phyloP scores from a whole-genome alignment of 176 grass and related monocot genomes.

The Musa beccarii region DNA sequence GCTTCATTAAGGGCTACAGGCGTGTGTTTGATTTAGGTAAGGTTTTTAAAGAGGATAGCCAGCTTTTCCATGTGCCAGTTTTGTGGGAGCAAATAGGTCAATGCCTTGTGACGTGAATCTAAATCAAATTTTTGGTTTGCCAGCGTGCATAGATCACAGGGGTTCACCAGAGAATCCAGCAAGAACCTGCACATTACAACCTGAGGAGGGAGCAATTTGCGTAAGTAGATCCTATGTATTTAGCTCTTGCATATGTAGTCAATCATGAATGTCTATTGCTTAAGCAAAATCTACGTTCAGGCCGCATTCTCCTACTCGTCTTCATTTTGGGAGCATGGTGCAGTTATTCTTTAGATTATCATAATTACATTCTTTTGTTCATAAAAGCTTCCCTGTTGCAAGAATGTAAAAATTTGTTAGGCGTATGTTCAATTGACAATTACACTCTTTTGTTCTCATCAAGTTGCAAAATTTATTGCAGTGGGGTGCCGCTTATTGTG shows the following conservation, averaged over 20 bases:
- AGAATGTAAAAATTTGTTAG: neutral
- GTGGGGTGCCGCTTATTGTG: constrained; percentile 41
- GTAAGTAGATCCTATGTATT: neutral
- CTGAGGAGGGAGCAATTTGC: constrained; percentile 1
- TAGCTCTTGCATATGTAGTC: too few relatives aligned
- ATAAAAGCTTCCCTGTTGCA: neutral
- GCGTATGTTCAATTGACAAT: neutral
- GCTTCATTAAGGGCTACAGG: constrained; percentile 74
- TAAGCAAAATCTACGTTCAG: too few relatives aligned
- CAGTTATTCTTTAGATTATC: neutral
- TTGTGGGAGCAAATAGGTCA: too few relatives aligned
- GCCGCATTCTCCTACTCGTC: too few relatives aligned
- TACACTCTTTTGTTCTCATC: neutral
- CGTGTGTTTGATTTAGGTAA: constrained; percentile 83
- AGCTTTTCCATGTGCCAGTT: neutral
- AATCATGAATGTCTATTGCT: too few relatives aligned
- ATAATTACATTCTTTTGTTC: neutral
- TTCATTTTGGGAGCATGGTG: neutral
- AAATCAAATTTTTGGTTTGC: neutral
- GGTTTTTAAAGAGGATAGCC: neutral
- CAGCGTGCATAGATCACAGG: constrained; percentile 16
- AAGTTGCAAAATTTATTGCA: neutral
- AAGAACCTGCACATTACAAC: neutral
- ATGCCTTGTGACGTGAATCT: neutral
- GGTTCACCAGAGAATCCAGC: constrained; percentile 6